A percentile compares a stretch with the other conserved stretches of the same genome.
Conservation (phyloP, 345 rosid species). For the Camelina neglecta region DNA sequence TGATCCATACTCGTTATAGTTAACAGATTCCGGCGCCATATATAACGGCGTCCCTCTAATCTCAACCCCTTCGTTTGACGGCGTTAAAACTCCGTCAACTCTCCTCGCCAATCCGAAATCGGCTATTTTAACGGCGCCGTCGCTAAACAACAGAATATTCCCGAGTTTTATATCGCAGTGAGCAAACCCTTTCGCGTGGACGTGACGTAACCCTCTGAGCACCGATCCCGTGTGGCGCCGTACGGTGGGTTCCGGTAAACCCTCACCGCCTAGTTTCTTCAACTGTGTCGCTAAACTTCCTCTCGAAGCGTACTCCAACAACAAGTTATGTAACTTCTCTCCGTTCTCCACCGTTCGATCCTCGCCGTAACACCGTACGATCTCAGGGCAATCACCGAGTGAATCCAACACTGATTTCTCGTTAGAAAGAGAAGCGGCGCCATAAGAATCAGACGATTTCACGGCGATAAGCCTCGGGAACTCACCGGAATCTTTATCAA, state of each 20-base stretch:
- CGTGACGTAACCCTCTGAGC: slow-evolving; percentile 60
- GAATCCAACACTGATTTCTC: slow-evolving; percentile 58
- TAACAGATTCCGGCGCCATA: slow-evolving; percentile 81
- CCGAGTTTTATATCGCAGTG: slow-evolving; percentile 74
- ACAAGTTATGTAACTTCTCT: slow-evolving; percentile 52
- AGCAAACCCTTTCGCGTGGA: slow-evolving; percentile 68
- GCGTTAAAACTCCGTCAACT: slow-evolving; percentile 27
- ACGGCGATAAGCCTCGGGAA: slow-evolving; percentile 62
- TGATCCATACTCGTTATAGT: slow-evolving; percentile 58
- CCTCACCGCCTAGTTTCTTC: slow-evolving; percentile 44
- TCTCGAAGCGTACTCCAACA: slow-evolving; percentile 71
- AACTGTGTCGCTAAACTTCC: slow-evolving; percentile 63
- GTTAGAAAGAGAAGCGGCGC: slow-evolving; percentile 46
- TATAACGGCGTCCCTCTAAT: slow-evolving; percentile 78
- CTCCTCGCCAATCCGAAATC: slow-evolving; percentile 79
- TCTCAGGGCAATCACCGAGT: slow-evolving; percentile 55
- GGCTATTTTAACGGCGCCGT: slow-evolving; percentile 57
- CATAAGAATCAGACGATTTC: slow-evolving; percentile 55
- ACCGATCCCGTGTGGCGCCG: slow-evolving; percentile 52
- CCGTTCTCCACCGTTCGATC: slow-evolving; percentile 51
- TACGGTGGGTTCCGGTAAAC: slow-evolving; percentile 56
- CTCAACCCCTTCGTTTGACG: slow-evolving; percentile 37
- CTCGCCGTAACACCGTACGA: slow-evolving; percentile 62
- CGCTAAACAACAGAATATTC: slow-evolving; percentile 58
- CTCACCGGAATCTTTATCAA: background rate